These are phyloP conservation scores for Elongisporangium prolatum DNA, from an alignment of 352 stramenopile genomes.

Conservation along the genomic window DNA sequence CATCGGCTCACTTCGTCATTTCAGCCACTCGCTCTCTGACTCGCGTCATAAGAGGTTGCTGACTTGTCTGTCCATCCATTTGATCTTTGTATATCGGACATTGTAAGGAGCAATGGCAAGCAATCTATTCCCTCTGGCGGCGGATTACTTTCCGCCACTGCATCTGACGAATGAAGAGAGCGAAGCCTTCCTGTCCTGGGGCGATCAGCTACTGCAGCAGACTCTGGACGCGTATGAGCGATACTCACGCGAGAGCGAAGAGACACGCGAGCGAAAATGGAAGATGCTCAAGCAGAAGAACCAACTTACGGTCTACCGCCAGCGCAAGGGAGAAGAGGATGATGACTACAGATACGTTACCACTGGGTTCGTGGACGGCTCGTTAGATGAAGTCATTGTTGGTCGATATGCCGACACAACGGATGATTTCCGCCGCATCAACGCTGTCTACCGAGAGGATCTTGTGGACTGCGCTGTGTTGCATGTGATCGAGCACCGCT, in stretches of 20 bases:
- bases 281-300: constrained; percentile 36
- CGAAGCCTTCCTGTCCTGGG: constrained; percentile 31
- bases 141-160: constrained; percentile 28
- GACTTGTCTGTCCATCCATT: background rate
- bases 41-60: background rate
- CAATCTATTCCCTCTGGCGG: constrained; percentile 19
- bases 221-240: constrained; percentile 29
- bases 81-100: background rate
- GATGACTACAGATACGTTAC: constrained; percentile 32
- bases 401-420: constrained; percentile 38
- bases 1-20: background rate
- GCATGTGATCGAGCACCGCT: constrained; percentile 25
- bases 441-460: constrained; percentile 39
- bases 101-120: background rate
- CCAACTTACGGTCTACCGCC: constrained; percentile 28
- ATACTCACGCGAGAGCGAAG: constrained; percentile 23
- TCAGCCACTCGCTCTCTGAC: background rate
- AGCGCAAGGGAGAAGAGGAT: constrained; percentile 14
- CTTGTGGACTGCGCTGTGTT: constrained; percentile 40
- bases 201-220: constrained; percentile 22
- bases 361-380: constrained; percentile 26
- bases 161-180: constrained; percentile 23
- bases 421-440: constrained; percentile 31
- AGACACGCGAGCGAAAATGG: constrained; percentile 32
- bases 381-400: constrained; percentile 36